These are phyloP conservation scores for Phoenix dactylifera DNA, from an alignment of 176 grass and related monocot genomes.

Conservation along the genomic window DNA sequence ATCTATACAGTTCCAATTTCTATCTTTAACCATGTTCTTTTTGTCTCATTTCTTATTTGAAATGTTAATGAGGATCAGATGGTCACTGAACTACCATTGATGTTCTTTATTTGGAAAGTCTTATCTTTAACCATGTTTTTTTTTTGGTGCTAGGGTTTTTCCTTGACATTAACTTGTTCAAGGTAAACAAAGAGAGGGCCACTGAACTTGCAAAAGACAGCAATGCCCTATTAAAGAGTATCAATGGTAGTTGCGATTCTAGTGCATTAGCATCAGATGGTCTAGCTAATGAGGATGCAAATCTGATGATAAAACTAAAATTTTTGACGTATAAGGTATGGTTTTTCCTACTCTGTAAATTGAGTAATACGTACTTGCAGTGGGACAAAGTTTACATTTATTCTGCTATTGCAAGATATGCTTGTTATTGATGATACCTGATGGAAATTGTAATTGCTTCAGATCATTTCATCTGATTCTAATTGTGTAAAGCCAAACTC, in stretches of 20 bases:
- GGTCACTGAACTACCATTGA: too few relatives aligned
- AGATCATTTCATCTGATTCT: too few relatives aligned
- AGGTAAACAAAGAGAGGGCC: slow-evolving; percentile 61
- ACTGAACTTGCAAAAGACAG: slow-evolving; percentile 57
- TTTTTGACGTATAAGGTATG: slow-evolving; percentile 94
- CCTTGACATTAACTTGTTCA: slow-evolving; percentile 91
- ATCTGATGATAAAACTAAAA: slow-evolving; percentile 96
- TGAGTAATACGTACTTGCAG: too few relatives aligned
- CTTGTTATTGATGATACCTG: background rate
- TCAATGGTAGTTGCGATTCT: slow-evolving; percentile 47
- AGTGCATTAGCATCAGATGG: slow-evolving; percentile 35
- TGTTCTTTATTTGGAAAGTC: too few relatives aligned
- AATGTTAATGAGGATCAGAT: background rate
- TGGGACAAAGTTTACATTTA: too few relatives aligned
- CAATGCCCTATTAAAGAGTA: slow-evolving; percentile 50
- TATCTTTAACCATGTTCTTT: too few relatives aligned
- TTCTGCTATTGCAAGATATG: too few relatives aligned
- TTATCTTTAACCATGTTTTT: background rate
- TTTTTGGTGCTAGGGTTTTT: slow-evolving; percentile 73
- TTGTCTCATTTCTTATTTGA: slow-evolving; percentile 18
- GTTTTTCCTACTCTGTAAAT: background rate
- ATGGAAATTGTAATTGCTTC: background rate
- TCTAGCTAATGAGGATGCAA: slow-evolving; percentile 82
- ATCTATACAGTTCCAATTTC: too few relatives aligned
- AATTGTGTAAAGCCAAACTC: too few relatives aligned